These are phyloP conservation scores for Petunia secreta DNA, from an alignment of 257 asterid genomes.

Conservation along the genomic window DNA sequence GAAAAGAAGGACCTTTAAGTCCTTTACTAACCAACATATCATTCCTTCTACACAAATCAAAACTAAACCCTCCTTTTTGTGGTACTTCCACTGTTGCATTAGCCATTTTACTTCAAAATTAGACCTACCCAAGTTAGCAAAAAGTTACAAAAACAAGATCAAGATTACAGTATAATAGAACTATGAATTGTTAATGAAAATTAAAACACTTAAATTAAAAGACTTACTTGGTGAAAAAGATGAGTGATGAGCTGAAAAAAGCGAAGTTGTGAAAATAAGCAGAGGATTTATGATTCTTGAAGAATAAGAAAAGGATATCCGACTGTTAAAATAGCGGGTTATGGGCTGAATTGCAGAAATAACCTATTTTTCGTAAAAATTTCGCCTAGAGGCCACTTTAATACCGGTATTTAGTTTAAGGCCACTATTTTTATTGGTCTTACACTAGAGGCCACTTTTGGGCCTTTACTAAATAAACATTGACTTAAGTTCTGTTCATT, in stretches of 20 bases:
- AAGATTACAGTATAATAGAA: background rate
- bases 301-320: conserved; percentile 11
- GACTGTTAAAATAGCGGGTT: background rate
- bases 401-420: too few relatives aligned
- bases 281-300: background rate
- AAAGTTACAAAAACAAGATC: background rate
- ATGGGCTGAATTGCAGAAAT: background rate
- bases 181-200: background rate
- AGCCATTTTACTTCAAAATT: conserved; percentile 23
- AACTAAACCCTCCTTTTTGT: conserved; percentile 71
- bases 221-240: background rate
- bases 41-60: conserved; percentile 86
- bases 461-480: too few relatives aligned
- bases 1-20: conserved; percentile 60
- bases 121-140: conserved; percentile 1
- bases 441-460: too few relatives aligned
- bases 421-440: too few relatives aligned
- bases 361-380: too few relatives aligned
- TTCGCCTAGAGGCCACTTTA: too few relatives aligned
- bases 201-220: background rate
- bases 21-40: conserved; percentile 81
- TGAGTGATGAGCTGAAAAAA: background rate
- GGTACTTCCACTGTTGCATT: conserved; percentile 37
- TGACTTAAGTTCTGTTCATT: too few relatives aligned
- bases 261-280: background rate